Evolutionary conservation across 108 stramenopile species (phyloP), one percentile per base, ranked within the genome.

Genomic region (Cyclotella cryptica): DNA sequence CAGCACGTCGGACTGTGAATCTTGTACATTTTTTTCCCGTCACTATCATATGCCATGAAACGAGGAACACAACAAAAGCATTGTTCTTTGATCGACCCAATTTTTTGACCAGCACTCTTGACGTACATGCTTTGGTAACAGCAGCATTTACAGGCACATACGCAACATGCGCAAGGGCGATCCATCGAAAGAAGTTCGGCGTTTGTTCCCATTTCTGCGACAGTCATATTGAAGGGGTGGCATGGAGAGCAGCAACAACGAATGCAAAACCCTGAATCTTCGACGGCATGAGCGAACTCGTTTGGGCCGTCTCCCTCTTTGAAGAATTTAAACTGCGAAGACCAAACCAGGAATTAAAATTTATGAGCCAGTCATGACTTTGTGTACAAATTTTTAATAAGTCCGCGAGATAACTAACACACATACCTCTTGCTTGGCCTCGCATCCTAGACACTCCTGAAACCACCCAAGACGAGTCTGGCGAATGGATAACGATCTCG

Each of bases 1-100:
- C 80, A 74, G 71, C 92, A 90, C 11, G 92, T 93, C 12, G 92
- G 89, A 43, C 75, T 80, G 52, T 88, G 87, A 45, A 92, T 75
- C 44, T 80, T 88, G 78, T 92, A 92, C 10, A 90, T 15, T 45
- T 68, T 65, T 10, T 86, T 64, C 5, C 80, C 80, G 13, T 84
- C 35, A 5, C 72, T 51, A 55, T 86, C 88, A 63, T 74, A 76
- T 7, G 87, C 78, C 73, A 78, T 81, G 62, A 87, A 90, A 21
- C 75, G 41, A 19, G 90, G 90, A 52, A 91, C 84, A 63, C 80
- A 92, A 49, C 77, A 88, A 59, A 70, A 92, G 60, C 74, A 92
- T 13, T 86, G 49, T 74, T 92, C 91, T 52, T 79, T 55, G 66
- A 92, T 74, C 21, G 62, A 63, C 45, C 89, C 91, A 52, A 92